Evolutionary conservation across 768 basidiomycete species (phyloP).

Genomic region (Amanita phalloides): DNA sequence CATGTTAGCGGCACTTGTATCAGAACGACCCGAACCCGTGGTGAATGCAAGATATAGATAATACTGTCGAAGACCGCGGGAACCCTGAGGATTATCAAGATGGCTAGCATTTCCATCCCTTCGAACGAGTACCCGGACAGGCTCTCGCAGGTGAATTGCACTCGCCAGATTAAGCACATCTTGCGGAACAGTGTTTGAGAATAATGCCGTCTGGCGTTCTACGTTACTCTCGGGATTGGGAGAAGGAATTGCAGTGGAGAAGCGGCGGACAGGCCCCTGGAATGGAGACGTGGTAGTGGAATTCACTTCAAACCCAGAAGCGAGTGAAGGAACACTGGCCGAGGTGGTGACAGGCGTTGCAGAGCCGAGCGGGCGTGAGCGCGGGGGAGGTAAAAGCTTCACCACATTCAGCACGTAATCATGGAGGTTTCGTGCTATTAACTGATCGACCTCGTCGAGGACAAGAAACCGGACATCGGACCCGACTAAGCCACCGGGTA

Average conservation of each 20-base stretch:
- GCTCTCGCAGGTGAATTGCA: constrained; percentile 88
- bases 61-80: constrained; percentile 85
- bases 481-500: constrained; percentile 65
- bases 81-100: constrained; percentile 53
- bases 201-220: constrained; percentile 88
- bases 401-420: constrained; percentile 93
- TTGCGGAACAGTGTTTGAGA: constrained; percentile 96
- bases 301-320: constrained; percentile 33
- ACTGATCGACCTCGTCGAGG: constrained; percentile 94
- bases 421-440: constrained; percentile 94
- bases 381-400: constrained; percentile 83
- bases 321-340: constrained; percentile 30
- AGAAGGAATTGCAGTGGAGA: constrained; percentile 46
- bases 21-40: constrained; percentile 57
- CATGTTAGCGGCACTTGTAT: constrained; percentile 31
- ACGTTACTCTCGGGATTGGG: constrained; percentile 25
- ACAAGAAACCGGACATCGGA: constrained; percentile 89
- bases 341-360: constrained; percentile 28
- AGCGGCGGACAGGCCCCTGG: constrained; percentile 35
- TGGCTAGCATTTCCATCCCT: constrained; percentile 77
- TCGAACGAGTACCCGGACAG: constrained; percentile 94
- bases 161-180: constrained; percentile 95
- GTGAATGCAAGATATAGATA: constrained; percentile 96
- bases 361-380: constrained; percentile 50
- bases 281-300: constrained; percentile 25